Evolutionary conservation across 164 flowering plant genomes (phyloP).

Genomic region (Vitis labrusca): DNA sequence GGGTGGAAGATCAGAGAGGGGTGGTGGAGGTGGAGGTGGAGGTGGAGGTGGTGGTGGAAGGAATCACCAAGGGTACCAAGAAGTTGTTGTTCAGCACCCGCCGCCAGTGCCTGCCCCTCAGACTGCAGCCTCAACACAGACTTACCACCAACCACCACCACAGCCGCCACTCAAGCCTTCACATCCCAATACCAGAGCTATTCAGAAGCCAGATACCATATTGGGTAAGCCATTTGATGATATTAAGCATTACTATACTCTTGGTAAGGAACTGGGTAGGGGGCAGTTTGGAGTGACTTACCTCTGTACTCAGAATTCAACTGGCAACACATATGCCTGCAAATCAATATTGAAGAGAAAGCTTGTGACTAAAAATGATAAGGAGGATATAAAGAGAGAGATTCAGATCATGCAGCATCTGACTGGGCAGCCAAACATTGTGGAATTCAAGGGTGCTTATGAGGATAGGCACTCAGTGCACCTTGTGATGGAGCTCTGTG

Average conservation of each 20-base stretch:
- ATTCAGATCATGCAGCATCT: constrained; percentile 77
- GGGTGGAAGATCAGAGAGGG: constrained; percentile 22
- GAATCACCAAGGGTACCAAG: not conserved
- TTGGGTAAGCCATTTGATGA: constrained; percentile 66
- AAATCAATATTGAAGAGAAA: constrained; percentile 75
- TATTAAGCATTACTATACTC: constrained; percentile 38
- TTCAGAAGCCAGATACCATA: constrained; percentile 30
- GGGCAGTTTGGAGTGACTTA: constrained; percentile 81
- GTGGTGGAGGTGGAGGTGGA: not conserved
- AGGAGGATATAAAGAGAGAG: constrained; percentile 70
- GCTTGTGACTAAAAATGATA: constrained; percentile 50
- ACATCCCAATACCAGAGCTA: constrained; percentile 10
- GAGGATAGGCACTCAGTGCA: constrained; percentile 75
- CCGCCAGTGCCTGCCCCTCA: constrained; percentile 12
- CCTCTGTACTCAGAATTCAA: constrained; percentile 59
- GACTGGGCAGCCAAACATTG: constrained; percentile 70
- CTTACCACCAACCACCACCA: constrained; percentile 13
- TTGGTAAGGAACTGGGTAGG: constrained; percentile 74
- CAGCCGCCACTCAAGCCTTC: constrained; percentile 15
- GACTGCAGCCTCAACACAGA: not conserved
- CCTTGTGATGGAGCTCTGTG: constrained; percentile 78
- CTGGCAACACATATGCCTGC: constrained; percentile 65
- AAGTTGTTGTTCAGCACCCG: constrained; percentile 1
- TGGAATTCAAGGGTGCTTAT: constrained; percentile 72
- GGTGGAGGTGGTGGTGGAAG: not conserved